phyloP scores from a whole-genome alignment of 306 rosid genomes.

The Prosopis cineraria region DNA sequence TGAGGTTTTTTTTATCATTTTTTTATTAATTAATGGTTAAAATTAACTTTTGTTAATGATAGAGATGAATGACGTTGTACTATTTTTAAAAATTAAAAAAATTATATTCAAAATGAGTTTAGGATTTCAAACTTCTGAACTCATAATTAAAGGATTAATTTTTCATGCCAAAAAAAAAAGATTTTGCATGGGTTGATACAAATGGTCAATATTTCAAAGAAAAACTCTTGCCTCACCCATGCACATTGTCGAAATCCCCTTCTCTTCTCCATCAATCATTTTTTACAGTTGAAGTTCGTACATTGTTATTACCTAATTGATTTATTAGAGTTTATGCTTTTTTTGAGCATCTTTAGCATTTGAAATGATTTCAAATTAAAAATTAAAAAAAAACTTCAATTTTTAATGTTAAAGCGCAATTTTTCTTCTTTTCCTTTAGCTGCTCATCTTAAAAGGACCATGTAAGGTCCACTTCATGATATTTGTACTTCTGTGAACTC shows the following conservation, averaged over 20 bases:
- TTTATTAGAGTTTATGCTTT: too few relatives aligned
- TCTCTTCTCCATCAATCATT: background rate
- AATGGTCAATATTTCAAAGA: background rate
- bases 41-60: too few relatives aligned
- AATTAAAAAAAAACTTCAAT: background rate
- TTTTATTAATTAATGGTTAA: too few relatives aligned
- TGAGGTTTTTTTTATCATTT: too few relatives aligned
- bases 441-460: background rate
- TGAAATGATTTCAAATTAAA: too few relatives aligned
- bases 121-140: too few relatives aligned
- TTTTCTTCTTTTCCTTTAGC: background rate
- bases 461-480: background rate
- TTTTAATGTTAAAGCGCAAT: background rate
- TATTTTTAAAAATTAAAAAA: too few relatives aligned
- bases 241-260: background rate
- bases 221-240: background rate
- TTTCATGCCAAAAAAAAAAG: too few relatives aligned
- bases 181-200: background rate
- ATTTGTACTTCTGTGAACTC: background rate
- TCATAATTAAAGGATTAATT: too few relatives aligned
- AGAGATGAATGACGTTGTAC: too few relatives aligned
- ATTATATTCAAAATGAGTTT: too few relatives aligned
- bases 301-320: background rate
- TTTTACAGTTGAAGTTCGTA: background rate
- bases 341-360: too few relatives aligned